Evolutionary conservation across 495 filamentous ascomycete species (phyloP), one percentile per base, ranked within the genome.

Genomic region (Penicillium lagena): DNA sequence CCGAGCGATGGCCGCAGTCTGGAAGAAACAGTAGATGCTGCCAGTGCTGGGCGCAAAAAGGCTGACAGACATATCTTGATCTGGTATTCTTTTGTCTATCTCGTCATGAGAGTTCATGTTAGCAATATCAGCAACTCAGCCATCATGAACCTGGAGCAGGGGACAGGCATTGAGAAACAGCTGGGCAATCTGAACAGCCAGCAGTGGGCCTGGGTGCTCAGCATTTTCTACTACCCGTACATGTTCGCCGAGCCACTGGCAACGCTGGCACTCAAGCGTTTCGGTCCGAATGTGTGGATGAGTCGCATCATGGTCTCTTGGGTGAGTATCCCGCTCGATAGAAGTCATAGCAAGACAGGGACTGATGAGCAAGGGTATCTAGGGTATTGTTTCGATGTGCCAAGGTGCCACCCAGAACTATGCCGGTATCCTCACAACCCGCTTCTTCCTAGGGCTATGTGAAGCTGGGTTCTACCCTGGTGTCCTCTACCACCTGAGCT

Each of bases 241-340:
- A 72, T 74, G 39, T 17, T 74, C 2, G 51, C 58, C 12, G 69
- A 72, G 52, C 65, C 68, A 4, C 71, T 69, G 3, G 56, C 57
- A 29, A 66, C 65, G 35, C 17, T 67, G 14, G 28, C 66, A 5
- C 54, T 66, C 0, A 70, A 70, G 42, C 42, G 49, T 22, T 55
- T 66, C 12, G 55, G 51, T 1, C 66, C 66, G 2, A 53, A 52
- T 8, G 49, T 59, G 35, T 67, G 62, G 62, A 64, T 66, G 39
- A 55, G 62, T 0, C 47, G 63, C 0, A 67, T 67, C 28, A 62
- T 70, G 50, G 31, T 66, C 12, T 50, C 54, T 17, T 70, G 66
- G 66, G 22, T 22, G 22, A 22, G 22, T 22, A 6, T 22, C 22
- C 22, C 22, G 6, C 22, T 22, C 22, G 4, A 6, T 22, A 6